Percentiles rank a stretch among this genome's conserved stretches.
These are phyloP conservation scores for Cryptococcus sp. DNA, from an alignment of 1,284 basidiomycete genomes.

Conservation along the genomic window DNA sequence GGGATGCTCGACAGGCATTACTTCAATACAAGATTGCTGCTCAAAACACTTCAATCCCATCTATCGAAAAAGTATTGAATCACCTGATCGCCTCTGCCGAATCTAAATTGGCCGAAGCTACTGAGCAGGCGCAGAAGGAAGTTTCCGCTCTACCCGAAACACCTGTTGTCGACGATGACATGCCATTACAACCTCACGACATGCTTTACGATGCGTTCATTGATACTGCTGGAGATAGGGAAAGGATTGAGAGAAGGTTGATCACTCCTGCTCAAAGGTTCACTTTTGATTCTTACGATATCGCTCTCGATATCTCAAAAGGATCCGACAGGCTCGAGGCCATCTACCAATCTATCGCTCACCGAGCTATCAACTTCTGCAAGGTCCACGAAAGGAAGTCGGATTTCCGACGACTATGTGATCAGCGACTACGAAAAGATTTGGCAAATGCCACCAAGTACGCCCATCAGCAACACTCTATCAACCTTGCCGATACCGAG, in stretches of 20 bases:
- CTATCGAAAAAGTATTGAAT: constrained; percentile 89
- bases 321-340: constrained; percentile 92
- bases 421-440: constrained; percentile 86
- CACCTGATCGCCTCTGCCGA: constrained; percentile 85
- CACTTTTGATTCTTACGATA: constrained; percentile 97
- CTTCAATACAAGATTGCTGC: constrained; percentile 92
- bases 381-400: constrained; percentile 90
- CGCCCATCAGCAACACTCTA: constrained; percentile 89
- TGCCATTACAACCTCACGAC: constrained; percentile 43
- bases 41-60: constrained; percentile 84
- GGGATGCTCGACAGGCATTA: constrained; percentile 89
- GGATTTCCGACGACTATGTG: constrained; percentile 95
- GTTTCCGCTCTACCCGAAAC: constrained; percentile 75
- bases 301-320: constrained; percentile 91
- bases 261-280: constrained; percentile 98
- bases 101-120: constrained; percentile 78
- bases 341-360: constrained; percentile 95
- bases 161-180: constrained; percentile 35
- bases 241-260: constrained; percentile 89
- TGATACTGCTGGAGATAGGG: constrained; percentile 68
- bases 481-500: constrained; percentile 95
- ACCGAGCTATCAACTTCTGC: constrained; percentile 97
- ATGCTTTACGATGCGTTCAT: constrained; percentile 45
- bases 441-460: constrained; percentile 94
- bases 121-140: constrained; percentile 63